These are phyloP conservation scores for Tetrahymena elliotti DNA, from an alignment of 73 alveolate species.

Conservation along the genomic window DNA sequence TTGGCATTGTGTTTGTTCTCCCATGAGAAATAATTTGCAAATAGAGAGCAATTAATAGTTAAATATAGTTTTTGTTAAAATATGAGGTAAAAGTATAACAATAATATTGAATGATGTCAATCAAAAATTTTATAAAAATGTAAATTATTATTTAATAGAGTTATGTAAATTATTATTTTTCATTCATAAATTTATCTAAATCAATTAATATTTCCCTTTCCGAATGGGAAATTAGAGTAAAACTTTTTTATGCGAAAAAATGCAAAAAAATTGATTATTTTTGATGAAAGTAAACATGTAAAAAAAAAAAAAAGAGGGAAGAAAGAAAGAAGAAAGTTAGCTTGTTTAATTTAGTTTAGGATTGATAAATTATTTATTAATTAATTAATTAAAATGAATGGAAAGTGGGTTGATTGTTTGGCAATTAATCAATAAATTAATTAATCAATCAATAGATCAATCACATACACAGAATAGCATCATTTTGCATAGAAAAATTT, in stretches of 20 bases:
- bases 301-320: neutral
- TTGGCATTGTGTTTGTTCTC: neutral
- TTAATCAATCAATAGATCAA: too few species aligned
- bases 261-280: too few species aligned
- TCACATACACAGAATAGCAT: too few species aligned
- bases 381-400: too few species aligned
- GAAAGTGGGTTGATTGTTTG: neutral
- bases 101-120: neutral
- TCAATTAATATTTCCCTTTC: neutral
- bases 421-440: neutral
- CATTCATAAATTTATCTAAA: too few species aligned
- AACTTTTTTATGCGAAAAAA: neutral
- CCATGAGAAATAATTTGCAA: neutral
- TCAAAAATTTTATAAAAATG: neutral
- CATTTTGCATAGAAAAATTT: neutral
- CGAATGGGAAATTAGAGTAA: neutral
- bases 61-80: neutral
- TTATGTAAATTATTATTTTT: neutral
- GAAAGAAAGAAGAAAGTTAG: neutral
- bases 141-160: neutral
- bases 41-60: neutral
- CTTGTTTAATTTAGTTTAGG: neutral
- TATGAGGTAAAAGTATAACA: neutral
- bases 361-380: too few species aligned
- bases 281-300: neutral